Evolutionary conservation across 495 filamentous ascomycete genomes (phyloP).

Genomic region (Tuber borchii): DNA sequence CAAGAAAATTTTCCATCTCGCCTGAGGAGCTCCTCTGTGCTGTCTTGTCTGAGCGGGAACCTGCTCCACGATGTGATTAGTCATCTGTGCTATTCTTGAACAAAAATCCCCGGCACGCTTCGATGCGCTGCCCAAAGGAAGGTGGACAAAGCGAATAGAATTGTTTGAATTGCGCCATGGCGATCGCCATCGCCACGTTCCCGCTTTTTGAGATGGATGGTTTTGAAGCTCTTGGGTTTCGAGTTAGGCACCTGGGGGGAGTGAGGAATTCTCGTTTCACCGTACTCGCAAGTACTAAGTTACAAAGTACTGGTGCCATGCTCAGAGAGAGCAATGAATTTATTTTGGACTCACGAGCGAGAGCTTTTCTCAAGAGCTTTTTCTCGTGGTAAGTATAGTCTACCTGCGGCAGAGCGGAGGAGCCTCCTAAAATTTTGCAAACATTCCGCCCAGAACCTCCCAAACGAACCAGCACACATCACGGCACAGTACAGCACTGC

Average conservation of each 20-base stretch:
- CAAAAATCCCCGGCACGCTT: neutral
- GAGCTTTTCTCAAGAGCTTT: too few species aligned
- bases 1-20: neutral
- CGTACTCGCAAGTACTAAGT: too few species aligned
- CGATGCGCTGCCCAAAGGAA: neutral
- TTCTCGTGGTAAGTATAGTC: too few species aligned
- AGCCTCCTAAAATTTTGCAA: neutral
- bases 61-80: neutral
- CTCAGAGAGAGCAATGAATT: neutral
- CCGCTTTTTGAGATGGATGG: neutral
- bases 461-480: neutral
- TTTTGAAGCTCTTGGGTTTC: neutral
- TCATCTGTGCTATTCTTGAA: neutral
- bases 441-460: neutral
- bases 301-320: neutral
- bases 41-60: neutral
- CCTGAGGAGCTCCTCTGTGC: neutral
- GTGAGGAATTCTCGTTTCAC: too few species aligned
- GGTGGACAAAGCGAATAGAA: neutral
- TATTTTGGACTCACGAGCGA: neutral
- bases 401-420: neutral
- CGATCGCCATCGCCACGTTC: conserved; percentile 6
- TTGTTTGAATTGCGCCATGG: neutral
- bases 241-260: neutral
- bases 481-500: too few species aligned